Evolutionary conservation across 345 rosid species (phyloP).

Genomic region (Eucalyptus microcorys): DNA sequence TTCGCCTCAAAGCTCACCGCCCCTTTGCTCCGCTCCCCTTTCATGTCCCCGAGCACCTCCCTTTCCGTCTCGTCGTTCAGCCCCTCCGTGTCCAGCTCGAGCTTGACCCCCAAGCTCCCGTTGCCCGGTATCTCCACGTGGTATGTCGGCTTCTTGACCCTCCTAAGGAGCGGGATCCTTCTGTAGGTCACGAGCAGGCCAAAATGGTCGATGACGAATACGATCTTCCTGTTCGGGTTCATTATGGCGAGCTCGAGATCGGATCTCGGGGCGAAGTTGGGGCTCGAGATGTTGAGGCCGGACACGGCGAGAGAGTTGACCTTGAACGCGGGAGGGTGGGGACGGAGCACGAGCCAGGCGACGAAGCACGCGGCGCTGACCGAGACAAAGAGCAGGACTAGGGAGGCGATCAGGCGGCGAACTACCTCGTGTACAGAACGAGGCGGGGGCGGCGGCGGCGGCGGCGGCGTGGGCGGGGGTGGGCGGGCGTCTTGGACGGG

Average conservation of each 20-base stretch:
- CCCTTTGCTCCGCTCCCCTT: slow-evolving; percentile 5
- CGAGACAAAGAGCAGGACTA: background rate
- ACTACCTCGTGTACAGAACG: background rate
- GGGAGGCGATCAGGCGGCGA: background rate
- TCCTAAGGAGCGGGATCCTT: background rate
- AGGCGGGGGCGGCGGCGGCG: no score
- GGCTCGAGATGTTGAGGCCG: background rate
- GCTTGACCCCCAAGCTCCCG: background rate
- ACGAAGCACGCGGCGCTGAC: background rate
- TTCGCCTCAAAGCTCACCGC: background rate
- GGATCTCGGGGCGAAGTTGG: background rate
- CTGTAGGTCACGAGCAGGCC: background rate
- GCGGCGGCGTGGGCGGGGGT: no score
- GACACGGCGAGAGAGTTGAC: slow-evolving; percentile 3
- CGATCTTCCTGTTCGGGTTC: slow-evolving; percentile 8
- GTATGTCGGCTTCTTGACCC: background rate
- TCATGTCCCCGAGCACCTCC: background rate
- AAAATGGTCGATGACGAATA: background rate
- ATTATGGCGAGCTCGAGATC: background rate
- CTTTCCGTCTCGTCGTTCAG: background rate
- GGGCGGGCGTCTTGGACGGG: background rate
- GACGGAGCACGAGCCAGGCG: slow-evolving; percentile 7
- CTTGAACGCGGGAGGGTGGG: slow-evolving; percentile 2
- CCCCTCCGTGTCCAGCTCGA: background rate
- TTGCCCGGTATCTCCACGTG: background rate